Conservation (phyloP, 306 rosid genomes). For the Castanopsis chinensis region DNA sequence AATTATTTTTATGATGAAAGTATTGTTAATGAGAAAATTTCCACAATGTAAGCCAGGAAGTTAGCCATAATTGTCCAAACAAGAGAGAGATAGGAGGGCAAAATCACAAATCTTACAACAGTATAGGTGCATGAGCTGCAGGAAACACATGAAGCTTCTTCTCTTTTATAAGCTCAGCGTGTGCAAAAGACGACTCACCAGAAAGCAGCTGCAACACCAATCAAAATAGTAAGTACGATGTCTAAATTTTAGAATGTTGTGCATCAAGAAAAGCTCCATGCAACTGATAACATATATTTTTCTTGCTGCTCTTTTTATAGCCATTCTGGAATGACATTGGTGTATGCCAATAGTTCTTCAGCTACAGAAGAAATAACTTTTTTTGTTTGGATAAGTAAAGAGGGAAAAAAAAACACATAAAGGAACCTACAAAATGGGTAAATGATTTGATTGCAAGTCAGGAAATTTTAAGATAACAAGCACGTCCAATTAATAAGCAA, state of each 20-base stretch:
- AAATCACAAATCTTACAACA: slow-evolving; percentile 49
- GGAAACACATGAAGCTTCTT: slow-evolving; percentile 71
- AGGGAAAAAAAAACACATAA: slow-evolving; percentile 29
- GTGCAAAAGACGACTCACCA: slow-evolving; percentile 70
- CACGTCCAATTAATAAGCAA: background rate
- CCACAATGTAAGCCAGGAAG: background rate
- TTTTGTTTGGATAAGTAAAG: no score
- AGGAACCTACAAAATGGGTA: slow-evolving; percentile 60
- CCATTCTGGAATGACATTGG: slow-evolving; percentile 83
- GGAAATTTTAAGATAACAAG: background rate
- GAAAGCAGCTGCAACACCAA: slow-evolving; percentile 62
- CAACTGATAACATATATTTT: background rate
- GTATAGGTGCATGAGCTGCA: slow-evolving; percentile 52
- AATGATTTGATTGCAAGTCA: slow-evolving; percentile 1
- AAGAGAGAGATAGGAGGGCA: background rate
- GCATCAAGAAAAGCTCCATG: slow-evolving; percentile 10
- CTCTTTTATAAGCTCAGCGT: slow-evolving; percentile 54
- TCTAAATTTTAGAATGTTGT: slow-evolving; percentile 5
- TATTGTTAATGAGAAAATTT: background rate
- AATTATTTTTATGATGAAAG: no score
- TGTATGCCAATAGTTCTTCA: slow-evolving; percentile 72
- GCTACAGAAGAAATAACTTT: slow-evolving; percentile 65
- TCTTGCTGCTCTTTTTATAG: slow-evolving; percentile 68
- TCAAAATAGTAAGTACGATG: slow-evolving; percentile 20
- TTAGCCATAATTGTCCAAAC: background rate